phyloP scores from a whole-genome alignment of 1,284 basidiomycete genomes.

The Gymnopus androsaceus region DNA sequence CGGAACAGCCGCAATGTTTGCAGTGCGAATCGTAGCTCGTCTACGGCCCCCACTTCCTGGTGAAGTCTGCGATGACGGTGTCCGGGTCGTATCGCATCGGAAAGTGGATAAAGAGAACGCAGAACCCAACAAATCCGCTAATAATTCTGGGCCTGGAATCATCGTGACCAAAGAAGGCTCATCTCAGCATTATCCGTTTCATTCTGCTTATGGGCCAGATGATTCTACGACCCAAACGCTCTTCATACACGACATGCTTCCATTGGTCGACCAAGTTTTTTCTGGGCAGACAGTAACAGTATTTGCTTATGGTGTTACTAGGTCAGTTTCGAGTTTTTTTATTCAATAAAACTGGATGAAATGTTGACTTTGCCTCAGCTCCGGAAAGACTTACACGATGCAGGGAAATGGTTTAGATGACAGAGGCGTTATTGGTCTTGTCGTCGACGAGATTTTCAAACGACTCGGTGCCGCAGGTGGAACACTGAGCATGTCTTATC shows the following conservation, averaged over 20 bases:
- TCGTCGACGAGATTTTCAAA: background rate
- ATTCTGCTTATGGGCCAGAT: background rate
- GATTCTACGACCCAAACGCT: conserved; percentile 73
- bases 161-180: background rate
- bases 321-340: no score
- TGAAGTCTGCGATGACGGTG: conserved; percentile 63
- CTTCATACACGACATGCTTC: conserved; percentile 68
- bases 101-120: conserved; percentile 47
- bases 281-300: conserved; percentile 78
- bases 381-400: conserved; percentile 86
- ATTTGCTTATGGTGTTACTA: conserved; percentile 82
- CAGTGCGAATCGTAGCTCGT: conserved; percentile 39
- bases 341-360: no score
- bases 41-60: conserved; percentile 61
- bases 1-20: background rate
- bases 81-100: conserved; percentile 41
- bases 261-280: conserved; percentile 69
- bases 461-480: background rate
- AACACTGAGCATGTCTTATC: conserved; percentile 57
- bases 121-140: conserved; percentile 63
- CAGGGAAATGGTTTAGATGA: conserved; percentile 62
- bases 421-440: conserved; percentile 80
- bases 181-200: conserved; percentile 58
- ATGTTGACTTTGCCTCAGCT: no score
- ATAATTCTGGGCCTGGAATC: conserved; percentile 50